Evolutionary conservation across 371 early-diverging fungal species (phyloP).

Genomic region (Mortierella sp.): DNA sequence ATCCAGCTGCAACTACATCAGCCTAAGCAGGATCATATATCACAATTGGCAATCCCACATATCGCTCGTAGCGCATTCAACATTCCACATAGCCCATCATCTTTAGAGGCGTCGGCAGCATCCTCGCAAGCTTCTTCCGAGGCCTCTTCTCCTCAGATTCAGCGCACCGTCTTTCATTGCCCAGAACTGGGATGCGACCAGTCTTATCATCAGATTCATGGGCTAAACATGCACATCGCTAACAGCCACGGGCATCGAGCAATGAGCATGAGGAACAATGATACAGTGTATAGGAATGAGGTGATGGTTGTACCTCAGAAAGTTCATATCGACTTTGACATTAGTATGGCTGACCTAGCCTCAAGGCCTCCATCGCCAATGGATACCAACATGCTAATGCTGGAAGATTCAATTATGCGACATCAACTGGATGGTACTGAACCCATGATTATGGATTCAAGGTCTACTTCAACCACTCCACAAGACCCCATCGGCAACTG

Average conservation of each 20-base stretch:
- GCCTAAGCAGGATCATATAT: slow-evolving; percentile 18
- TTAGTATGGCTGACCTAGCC: slow-evolving; percentile 23
- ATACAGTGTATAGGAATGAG: slow-evolving; percentile 22
- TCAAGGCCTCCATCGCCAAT: slow-evolving; percentile 37
- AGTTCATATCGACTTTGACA: slow-evolving; percentile 27
- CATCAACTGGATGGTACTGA: slow-evolving; percentile 1
- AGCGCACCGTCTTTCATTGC: slow-evolving; percentile 29
- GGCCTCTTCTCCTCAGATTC: slow-evolving; percentile 39
- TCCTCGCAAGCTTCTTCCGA: slow-evolving; percentile 44
- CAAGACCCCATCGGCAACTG: neutral
- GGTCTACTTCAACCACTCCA: neutral
- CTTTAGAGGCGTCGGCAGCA: slow-evolving; percentile 26
- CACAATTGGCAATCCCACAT: slow-evolving; percentile 10
- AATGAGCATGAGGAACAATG: slow-evolving; percentile 30
- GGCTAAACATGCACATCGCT: slow-evolving; percentile 38
- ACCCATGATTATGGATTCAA: slow-evolving; percentile 23
- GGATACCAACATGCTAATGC: slow-evolving; percentile 24
- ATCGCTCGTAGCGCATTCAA: slow-evolving; percentile 29
- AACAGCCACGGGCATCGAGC: slow-evolving; percentile 37
- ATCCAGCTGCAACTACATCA: slow-evolving; percentile 46
- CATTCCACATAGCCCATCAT: slow-evolving; percentile 21
- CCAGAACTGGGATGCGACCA: slow-evolving; percentile 40
- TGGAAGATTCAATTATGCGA: slow-evolving; percentile 28
- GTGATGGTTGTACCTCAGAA: slow-evolving; percentile 29
- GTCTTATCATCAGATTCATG: slow-evolving; percentile 24